These are phyloP conservation scores for Aeschynomene evenia DNA, from an alignment of 306 rosid genomes.

Conservation along the genomic window DNA sequence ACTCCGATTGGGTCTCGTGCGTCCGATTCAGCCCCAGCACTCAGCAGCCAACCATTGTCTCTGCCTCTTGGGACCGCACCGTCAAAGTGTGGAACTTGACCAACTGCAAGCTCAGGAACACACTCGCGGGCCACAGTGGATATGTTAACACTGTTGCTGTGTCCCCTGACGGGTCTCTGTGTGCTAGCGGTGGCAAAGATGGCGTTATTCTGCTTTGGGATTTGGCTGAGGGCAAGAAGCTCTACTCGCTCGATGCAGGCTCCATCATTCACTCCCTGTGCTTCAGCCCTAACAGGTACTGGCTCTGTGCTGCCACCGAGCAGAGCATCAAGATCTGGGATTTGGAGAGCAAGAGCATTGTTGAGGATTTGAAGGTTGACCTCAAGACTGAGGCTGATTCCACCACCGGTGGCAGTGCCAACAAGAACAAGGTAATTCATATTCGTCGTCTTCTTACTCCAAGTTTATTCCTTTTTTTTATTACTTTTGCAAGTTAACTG, in stretches of 20 bases:
- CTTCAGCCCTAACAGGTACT: slow-evolving; percentile 95
- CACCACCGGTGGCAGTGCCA: slow-evolving; percentile 37
- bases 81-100: slow-evolving; percentile 88
- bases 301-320: slow-evolving; percentile 98
- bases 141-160: slow-evolving; percentile 97
- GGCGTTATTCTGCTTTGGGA: slow-evolving; percentile 90
- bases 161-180: slow-evolving; percentile 86
- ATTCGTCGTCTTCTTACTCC: not conserved
- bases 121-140: slow-evolving; percentile 72
- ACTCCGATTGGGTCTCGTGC: slow-evolving; percentile 88
- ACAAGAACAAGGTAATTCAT: slow-evolving; percentile 70
- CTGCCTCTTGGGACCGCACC: slow-evolving; percentile 63
- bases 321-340: slow-evolving; percentile 98
- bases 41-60: slow-evolving; percentile 73
- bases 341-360: slow-evolving; percentile 93
- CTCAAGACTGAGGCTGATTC: slow-evolving; percentile 75
- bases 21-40: slow-evolving; percentile 84
- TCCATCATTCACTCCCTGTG: slow-evolving; percentile 81
- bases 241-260: slow-evolving; percentile 81
- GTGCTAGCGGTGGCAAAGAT: slow-evolving; percentile 96
- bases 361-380: slow-evolving; percentile 92
- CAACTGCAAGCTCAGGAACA: slow-evolving; percentile 77
- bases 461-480: not conserved
- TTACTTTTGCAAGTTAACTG: not conserved
- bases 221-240: slow-evolving; percentile 92